phyloP scores from a whole-genome alignment of 2,329 filamentous ascomycete species.

The Aspergillus eucalypticola region DNA sequence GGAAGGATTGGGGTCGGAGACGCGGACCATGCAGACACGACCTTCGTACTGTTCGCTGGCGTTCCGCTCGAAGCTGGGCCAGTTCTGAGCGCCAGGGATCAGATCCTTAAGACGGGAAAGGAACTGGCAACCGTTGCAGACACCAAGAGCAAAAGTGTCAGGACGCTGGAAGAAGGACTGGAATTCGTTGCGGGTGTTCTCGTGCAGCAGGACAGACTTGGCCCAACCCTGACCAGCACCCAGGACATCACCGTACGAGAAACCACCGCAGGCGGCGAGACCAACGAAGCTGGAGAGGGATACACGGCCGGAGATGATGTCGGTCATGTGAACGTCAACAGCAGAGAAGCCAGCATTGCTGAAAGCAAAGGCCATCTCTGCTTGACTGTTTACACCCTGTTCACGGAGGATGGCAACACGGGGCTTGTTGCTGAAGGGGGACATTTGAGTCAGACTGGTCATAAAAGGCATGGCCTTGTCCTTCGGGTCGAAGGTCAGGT shows the following conservation, averaged over 20 bases:
- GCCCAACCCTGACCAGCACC: slow-evolving; percentile 98
- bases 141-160: slow-evolving; percentile 89
- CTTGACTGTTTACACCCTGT: slow-evolving; percentile 91
- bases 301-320: slow-evolving; percentile 75
- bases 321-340: slow-evolving; percentile 95
- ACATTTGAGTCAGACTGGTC: slow-evolving; percentile 58
- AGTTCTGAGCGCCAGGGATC: slow-evolving; percentile 78
- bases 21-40: slow-evolving; percentile 79
- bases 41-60: slow-evolving; percentile 86
- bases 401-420: slow-evolving; percentile 91
- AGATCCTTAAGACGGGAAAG: slow-evolving; percentile 77
- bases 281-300: slow-evolving; percentile 82
- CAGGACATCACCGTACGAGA: slow-evolving; percentile 90
- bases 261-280: slow-evolving; percentile 91
- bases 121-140: slow-evolving; percentile 98
- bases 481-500: slow-evolving; percentile 74
- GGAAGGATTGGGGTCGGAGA: slow-evolving; percentile 62
- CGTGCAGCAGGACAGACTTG: slow-evolving; percentile 85
- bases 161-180: slow-evolving; percentile 79
- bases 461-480: slow-evolving; percentile 73
- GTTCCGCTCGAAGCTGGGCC: slow-evolving; percentile 88
- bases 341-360: slow-evolving; percentile 85
- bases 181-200: slow-evolving; percentile 73
- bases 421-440: slow-evolving; percentile 63
- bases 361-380: slow-evolving; percentile 99